phyloP scores from a whole-genome alignment of 208 protist species.

The Lotmaria passim region DNA sequence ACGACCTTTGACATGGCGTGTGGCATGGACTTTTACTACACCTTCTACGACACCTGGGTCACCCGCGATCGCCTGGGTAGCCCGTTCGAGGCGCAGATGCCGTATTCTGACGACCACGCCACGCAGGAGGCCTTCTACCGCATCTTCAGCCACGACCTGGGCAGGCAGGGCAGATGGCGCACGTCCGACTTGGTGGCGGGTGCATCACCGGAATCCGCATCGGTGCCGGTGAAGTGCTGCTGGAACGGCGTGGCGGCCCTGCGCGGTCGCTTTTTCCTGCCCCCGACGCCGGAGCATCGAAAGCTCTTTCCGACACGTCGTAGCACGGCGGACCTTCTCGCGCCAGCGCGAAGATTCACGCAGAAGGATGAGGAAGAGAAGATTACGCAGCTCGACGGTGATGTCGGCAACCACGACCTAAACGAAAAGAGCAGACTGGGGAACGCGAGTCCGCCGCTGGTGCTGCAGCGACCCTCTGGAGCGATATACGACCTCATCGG shows the following conservation, averaged over 20 bases:
- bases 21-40: constrained; percentile 85
- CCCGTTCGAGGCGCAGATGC: constrained; percentile 40
- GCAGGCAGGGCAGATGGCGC: too few species aligned
- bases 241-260: constrained; percentile 82
- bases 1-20: constrained; percentile 83
- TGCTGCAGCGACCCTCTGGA: constrained; percentile 22
- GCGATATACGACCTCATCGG: constrained; percentile 34
- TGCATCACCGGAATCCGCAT: constrained; percentile 1
- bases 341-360: background rate
- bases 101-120: constrained; percentile 56
- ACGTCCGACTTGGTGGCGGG: background rate
- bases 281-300: constrained; percentile 20
- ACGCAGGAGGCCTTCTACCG: constrained; percentile 51
- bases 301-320: background rate
- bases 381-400: background rate
- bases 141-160: constrained; percentile 21
- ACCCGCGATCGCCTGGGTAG: constrained; percentile 50
- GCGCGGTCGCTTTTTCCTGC: constrained; percentile 66
- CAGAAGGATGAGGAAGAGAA: background rate
- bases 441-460: background rate
- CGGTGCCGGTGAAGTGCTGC: constrained; percentile 78
- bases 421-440: too few species aligned
- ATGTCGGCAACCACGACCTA: background rate
- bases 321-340: background rate
- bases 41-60: constrained; percentile 83